Evolutionary conservation across 1,139 yeast genomes (phyloP), one percentile per base, ranked within the genome.

Genomic region (Nakaseomyces delphensis): DNA sequence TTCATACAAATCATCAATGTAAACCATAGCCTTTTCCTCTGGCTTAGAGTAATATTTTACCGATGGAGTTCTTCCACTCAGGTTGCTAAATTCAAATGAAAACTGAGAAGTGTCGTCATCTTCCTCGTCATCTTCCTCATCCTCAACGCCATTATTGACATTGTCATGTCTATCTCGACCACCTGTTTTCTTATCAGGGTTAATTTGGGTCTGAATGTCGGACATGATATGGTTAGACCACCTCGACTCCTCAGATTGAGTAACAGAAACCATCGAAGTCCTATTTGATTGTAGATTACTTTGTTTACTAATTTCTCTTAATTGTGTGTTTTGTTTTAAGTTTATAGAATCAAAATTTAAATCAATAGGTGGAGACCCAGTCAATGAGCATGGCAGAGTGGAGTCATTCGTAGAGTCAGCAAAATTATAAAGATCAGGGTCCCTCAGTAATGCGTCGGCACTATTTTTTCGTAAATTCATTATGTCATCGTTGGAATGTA

Each of bases 11-110:
- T 67, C 71, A 49, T 68, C 62, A 10, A 67, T 52, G 36, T 66
- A 68, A 16, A 60, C 54, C 35, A 24, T 36, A 10, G 36, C 36
- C 2, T 59, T 60, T 16, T 54, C 56, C 19, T 50, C 54, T n/a
- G 59, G 56, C 42, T 55, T 63, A 41, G 63, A 52, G 41, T 79
- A 78, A 53, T 78, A 79, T 52, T 77, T 76, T 9, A 77, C 73
- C 0, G 83, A 77, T 0, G 79, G 70, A 47, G 78, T 78, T 51
- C 84, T 62, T 2, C 83, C 84, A 18, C 76, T 74, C 7, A 57
- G 39, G 13, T 66, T 66, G 45, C 74, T 77, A 44, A 70, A 66
- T 37, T 77, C 79, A 53, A 79, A 79, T 0, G 83, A 77, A 53
- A 79, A 79, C 44, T 71, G 75, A 1, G 77, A 71, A 1, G 71